Conservation (phyloP, 1,284 basidiomycete genomes). For the Irpex lacteus region DNA sequence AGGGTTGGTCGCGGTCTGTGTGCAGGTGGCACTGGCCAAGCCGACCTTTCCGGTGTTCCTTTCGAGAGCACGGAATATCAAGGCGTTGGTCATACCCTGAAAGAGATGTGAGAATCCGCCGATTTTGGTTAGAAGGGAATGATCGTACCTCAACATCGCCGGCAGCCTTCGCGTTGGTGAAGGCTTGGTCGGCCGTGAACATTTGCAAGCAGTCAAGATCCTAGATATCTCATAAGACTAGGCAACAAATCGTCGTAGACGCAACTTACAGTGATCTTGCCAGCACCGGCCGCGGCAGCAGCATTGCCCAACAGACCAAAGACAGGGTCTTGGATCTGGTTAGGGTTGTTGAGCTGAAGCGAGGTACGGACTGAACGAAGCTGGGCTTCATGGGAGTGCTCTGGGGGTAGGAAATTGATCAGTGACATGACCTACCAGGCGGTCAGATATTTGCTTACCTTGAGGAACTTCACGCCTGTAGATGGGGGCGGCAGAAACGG, state of each 20-base stretch:
- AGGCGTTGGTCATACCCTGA: conserved; percentile 51
- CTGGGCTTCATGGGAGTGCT: conserved; percentile 64
- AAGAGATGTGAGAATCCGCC: background rate
- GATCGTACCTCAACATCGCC: conserved; percentile 40
- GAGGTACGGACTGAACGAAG: conserved; percentile 46
- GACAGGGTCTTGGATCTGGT: conserved; percentile 58
- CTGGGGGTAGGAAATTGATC: conserved; percentile 29
- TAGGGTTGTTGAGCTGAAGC: conserved; percentile 56
- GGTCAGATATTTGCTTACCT: conserved; percentile 34
- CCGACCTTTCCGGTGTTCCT: conserved; percentile 64
- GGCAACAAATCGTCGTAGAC: background rate
- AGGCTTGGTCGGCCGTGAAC: conserved; percentile 63
- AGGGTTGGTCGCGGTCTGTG: conserved; percentile 55
- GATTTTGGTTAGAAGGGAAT: background rate
- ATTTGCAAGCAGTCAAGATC: conserved; percentile 66
- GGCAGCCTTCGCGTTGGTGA: conserved; percentile 68
- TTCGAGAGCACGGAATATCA: conserved; percentile 67
- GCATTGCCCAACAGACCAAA: conserved; percentile 65
- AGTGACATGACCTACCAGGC: background rate
- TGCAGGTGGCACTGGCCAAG: conserved; percentile 46
- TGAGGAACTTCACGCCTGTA: conserved; percentile 64
- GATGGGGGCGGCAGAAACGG: conserved; percentile 39
- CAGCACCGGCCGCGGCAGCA: conserved; percentile 52
- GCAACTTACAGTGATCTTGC: conserved; percentile 45
- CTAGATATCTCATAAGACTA: conserved; percentile 25